phyloP scores from a whole-genome alignment of 495 filamentous ascomycete species.

The Terfezia boudieri region DNA sequence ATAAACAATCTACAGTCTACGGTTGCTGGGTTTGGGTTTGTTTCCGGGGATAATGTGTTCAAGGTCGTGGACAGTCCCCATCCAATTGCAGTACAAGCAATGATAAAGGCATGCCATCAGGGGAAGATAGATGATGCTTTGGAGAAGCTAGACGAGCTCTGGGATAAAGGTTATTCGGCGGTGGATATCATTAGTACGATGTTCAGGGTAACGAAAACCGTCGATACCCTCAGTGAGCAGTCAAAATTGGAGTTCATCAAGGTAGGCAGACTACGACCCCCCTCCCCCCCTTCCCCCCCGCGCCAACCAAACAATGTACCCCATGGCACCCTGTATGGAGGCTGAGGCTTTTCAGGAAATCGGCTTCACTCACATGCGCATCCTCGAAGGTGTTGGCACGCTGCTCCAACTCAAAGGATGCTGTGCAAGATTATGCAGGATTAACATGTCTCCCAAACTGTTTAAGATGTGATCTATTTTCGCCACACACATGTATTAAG shows the following conservation, averaged over 20 bases:
- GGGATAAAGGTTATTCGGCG: conserved; percentile 80
- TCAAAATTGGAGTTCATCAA: conserved; percentile 87
- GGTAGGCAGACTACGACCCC: not conserved
- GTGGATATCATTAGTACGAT: conserved; percentile 98
- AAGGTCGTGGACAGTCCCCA: conserved; percentile 92
- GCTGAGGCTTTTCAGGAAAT: conserved; percentile 47
- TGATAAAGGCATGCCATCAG: conserved; percentile 93
- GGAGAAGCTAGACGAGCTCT: conserved; percentile 73
- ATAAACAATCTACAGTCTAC: conserved; percentile 98
- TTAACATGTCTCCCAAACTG: not conserved
- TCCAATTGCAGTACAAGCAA: conserved; percentile 92
- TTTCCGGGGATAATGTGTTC: conserved; percentile 95
- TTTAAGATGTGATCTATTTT: not conserved
- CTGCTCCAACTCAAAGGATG: conserved; percentile 82
- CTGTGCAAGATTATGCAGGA: conserved; percentile 45
- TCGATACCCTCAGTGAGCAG: conserved; percentile 73
- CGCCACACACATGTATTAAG: too few relatives aligned
- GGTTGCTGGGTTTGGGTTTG: conserved; percentile 84
- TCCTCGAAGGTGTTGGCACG: conserved; percentile 88
- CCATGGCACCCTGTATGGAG: not conserved
- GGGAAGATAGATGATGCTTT: conserved; percentile 70
- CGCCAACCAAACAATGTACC: not conserved
- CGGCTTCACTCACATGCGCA: conserved; percentile 97
- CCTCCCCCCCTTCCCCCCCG: not conserved
- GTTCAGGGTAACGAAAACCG: conserved; percentile 95